Conservation (phyloP, 2,329 filamentous ascomycete species). For the Ophiocordyceps camponoti-saundersi region DNA sequence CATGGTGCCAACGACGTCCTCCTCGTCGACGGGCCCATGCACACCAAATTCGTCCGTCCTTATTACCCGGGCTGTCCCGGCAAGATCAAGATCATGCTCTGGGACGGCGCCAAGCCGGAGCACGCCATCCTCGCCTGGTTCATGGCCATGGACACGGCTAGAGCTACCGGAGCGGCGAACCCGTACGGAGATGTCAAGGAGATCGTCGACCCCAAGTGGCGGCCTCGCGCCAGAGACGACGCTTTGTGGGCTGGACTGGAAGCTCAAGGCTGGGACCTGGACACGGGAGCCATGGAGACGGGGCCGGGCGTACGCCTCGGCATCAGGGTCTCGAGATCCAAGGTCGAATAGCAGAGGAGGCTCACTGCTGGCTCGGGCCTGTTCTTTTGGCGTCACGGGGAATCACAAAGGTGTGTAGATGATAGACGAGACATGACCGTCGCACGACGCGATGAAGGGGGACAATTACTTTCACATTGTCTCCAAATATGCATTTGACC, state of each 20-base stretch:
- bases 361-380: background rate
- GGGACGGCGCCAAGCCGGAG: slow-evolving; percentile 10
- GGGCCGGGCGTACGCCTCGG: slow-evolving; percentile 15
- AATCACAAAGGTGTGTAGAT: background rate
- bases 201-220: background rate
- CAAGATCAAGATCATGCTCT: slow-evolving; percentile 18
- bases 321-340: background rate
- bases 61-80: slow-evolving; percentile 6
- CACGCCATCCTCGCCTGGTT: slow-evolving; percentile 20
- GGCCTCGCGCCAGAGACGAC: slow-evolving; percentile 3
- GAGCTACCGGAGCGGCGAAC: slow-evolving; percentile 10
- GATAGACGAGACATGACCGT: background rate
- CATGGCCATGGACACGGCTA: slow-evolving; percentile 18
- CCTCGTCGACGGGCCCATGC: slow-evolving; percentile 12
- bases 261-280: slow-evolving; percentile 16
- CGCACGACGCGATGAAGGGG: background rate
- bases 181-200: slow-evolving; percentile 6
- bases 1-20: slow-evolving; percentile 6
- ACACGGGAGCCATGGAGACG: slow-evolving; percentile 19
- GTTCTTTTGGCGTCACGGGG: background rate
- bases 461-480: background rate
- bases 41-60: slow-evolving; percentile 13
- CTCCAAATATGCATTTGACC: background rate
- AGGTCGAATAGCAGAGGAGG: background rate
- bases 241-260: slow-evolving; percentile 13